Percentiles rank a stretch among this genome's conserved stretches.
phyloP scores from a whole-genome alignment of 192 early-diverging fungal species.

The Spinellus fusiger region DNA sequence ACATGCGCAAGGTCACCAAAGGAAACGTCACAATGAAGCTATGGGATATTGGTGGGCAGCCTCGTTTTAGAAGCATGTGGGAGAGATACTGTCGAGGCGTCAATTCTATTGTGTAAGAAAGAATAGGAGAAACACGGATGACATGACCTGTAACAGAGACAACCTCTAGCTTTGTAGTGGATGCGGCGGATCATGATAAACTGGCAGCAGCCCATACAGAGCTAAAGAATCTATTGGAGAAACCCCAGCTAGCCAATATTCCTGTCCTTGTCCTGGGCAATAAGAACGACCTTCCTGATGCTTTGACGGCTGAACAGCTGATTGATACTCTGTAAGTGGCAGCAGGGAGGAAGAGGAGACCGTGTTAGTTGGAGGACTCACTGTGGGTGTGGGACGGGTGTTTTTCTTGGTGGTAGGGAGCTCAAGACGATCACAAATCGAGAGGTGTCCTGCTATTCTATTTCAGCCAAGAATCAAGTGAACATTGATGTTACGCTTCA shows the following conservation, averaged over 20 bases:
- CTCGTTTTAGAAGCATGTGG: conserved; percentile 97
- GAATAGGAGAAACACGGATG: neutral
- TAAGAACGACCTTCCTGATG: conserved; percentile 94
- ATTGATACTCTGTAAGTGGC: conserved; percentile 80
- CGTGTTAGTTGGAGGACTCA: neutral
- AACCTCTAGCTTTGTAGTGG: conserved; percentile 79
- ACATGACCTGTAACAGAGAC: neutral
- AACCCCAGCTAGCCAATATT: conserved; percentile 87
- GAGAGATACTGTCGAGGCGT: conserved; percentile 84
- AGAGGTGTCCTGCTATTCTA: conserved; percentile 97
- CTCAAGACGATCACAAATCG: conserved; percentile 84
- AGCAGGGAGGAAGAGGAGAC: too few species aligned
- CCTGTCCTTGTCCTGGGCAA: conserved; percentile 97
- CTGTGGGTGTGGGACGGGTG: neutral
- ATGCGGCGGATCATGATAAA: conserved; percentile 92
- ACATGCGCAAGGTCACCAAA: conserved; percentile 94
- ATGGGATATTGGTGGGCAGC: conserved; percentile 99
- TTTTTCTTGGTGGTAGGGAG: conserved; percentile 44
- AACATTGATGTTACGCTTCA: conserved; percentile 97
- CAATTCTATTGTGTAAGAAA: conserved; percentile 90
- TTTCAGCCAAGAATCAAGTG: conserved; percentile 95
- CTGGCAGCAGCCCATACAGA: conserved; percentile 88
- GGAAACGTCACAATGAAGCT: conserved; percentile 96
- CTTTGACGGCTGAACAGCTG: conserved; percentile 80
- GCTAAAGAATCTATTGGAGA: conserved; percentile 86